Base-by-base conservation (phyloP, 768 basidiomycete genomes). In the Pulveroboletus sp. region DNA sequence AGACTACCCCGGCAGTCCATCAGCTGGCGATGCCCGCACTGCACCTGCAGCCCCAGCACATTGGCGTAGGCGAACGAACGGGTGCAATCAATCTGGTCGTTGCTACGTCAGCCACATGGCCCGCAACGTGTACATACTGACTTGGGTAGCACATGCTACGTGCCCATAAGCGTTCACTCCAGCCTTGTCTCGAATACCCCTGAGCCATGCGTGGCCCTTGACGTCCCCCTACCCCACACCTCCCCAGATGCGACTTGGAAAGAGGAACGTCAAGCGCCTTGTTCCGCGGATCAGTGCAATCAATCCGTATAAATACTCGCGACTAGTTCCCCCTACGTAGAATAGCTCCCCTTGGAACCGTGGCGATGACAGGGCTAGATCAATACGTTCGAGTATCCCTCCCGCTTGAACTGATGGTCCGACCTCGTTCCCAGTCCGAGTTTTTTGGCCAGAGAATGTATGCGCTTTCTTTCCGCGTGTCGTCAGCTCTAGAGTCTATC, bases 401-500 rank as follows among this genome's bases (percentile, higher is more conserved):
- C 18, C 1, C 7, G 8, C 30, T 39, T 36, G 39, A 27, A 42
- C 39, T 30, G 24, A 18, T 41, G 17, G 37, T 27, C 8, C 21
- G 14, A 24, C 46, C n/a, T 30, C 15, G 6, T 39, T 54, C 55
- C 35, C 55, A 47, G 46, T 46, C 37, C 46, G 11, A 31, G 39
- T 36, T 24, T 27, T 32, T 24, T 13, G 24, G 24, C 18, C 17
- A 14, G n/a, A 6, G 4, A n/a, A 43, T 7, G 10, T 21, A 35
- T 28, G 6, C 28, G 32, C 27, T 53, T 55, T 52, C 46, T 43
- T 45, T 53, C 41, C 53, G 30, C 56, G 46, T 51, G 41, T 37
- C 15, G 47, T 43, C 35, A 28, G 24, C 47, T 53, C 46, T 43
- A 58, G 54, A 59, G 9, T 38, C 49, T 49, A 61, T 43, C 50